Conservation (phyloP, 495 filamentous ascomycete species). For the Neurospora africana region DNA sequence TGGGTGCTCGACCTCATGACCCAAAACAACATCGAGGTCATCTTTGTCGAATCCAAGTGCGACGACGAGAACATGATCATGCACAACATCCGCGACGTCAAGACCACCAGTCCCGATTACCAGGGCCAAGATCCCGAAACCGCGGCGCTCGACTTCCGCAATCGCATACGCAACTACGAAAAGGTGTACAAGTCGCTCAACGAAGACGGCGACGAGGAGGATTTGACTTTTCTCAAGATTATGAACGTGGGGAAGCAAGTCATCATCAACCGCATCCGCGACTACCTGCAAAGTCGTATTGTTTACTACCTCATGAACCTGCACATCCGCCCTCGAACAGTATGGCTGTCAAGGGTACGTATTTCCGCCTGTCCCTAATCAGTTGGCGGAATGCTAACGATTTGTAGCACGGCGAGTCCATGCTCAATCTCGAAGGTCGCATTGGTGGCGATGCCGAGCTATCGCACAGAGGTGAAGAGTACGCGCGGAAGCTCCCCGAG, state of each 20-base stretch:
- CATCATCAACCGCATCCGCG: slow-evolving; percentile 93
- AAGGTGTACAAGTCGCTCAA: slow-evolving; percentile 90
- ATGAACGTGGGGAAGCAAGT: slow-evolving; percentile 93
- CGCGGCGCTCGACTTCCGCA: slow-evolving; percentile 82
- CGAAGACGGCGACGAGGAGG: slow-evolving; percentile 59
- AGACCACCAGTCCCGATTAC: slow-evolving; percentile 93
- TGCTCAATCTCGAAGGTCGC: slow-evolving; percentile 75
- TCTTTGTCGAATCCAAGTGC: slow-evolving; percentile 94
- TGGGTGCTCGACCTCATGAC: slow-evolving; percentile 78
- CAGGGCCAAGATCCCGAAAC: slow-evolving; percentile 83
- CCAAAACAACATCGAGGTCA: slow-evolving; percentile 67
- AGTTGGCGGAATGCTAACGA: slow-evolving; percentile 9
- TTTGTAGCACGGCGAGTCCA: slow-evolving; percentile 78
- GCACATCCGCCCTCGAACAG: slow-evolving; percentile 92
- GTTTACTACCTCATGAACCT: slow-evolving; percentile 98
- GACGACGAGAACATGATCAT: slow-evolving; percentile 92
- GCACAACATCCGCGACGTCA: slow-evolving; percentile 95
- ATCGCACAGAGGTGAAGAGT: slow-evolving; percentile 76
- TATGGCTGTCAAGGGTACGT: slow-evolving; percentile 90
- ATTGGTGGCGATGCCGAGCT: slow-evolving; percentile 88
- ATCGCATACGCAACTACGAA: slow-evolving; percentile 93
- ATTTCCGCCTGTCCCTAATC: neutral
- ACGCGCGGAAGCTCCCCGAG: slow-evolving; percentile 70
- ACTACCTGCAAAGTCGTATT: slow-evolving; percentile 89
- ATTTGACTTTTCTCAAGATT: slow-evolving; percentile 89